Evolutionary conservation across 768 basidiomycete species (phyloP), one percentile per base, ranked within the genome.

Genomic region (Mycena sanguinolenta): DNA sequence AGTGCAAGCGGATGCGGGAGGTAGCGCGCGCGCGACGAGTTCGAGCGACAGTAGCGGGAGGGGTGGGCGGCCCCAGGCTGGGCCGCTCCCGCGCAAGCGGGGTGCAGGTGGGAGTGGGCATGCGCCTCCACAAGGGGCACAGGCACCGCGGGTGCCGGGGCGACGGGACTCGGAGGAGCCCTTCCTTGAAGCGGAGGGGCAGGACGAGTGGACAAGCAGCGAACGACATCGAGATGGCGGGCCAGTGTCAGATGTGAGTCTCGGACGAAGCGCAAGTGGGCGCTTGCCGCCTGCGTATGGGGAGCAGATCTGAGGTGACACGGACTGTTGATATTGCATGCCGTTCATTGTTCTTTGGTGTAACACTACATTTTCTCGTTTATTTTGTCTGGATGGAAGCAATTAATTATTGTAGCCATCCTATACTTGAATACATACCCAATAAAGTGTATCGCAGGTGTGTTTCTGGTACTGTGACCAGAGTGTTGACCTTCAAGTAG

Each of bases 271-370:
- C 23, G 28, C 72, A 36, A 71, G 69, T 21, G 76, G 74, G 46
- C 61, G 76, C 50, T 53, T 75, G 55, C 76, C 76, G 32, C 76
- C 76, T 55, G 75, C 75, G 46, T 75, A 76, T 72, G 75, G 75
- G 39, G 75, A 76, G 66, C 67, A 68, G 46, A 0, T 62, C 4
- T 30, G 16, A 27, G 39, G 13, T 10, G 32, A 34, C 32, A 34
- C 32, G 32, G 32, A 34, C 32, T 34, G 32, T 10, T 34, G 32
- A 5, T 34, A 10, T 34, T 34, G 32, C 32, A 34, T 34, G 32
- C 10, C 32, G 32, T 34, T 34, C 10, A 34, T 34, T 10, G 10
- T 34, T 10, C 10, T 34, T 34, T 34, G 32, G 6, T 34, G 32
- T 10, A n/a, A n/a, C 10, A 34, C 10, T 34, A 34, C 32, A 10